Base-by-base conservation (phyloP, 23 red algal genomes). In the Gracilaria domingensis region DNA sequence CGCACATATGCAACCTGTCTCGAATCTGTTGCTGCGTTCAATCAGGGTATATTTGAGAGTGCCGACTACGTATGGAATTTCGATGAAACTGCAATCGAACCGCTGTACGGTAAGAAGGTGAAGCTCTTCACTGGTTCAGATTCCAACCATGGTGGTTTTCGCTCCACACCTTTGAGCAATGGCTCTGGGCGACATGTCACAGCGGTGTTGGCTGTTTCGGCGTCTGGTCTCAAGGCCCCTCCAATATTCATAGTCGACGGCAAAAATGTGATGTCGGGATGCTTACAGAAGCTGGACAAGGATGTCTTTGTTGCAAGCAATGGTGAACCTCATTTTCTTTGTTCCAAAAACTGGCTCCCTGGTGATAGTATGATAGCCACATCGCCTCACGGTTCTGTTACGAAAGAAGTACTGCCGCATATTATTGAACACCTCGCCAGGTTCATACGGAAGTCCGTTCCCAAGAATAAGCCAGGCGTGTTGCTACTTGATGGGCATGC, bases 31-130 rank as follows among this genome's bases (percentile, higher is more conserved):
- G 12, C 7, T 48, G 5, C 45, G 7, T 48, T 48, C 45, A 30
- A 84, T 21, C 55, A 23, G 12, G 81, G 54, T n/a, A 84, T 84
- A 7, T 23, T 84, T n/a, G 13, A 39, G 8, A 14, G 21, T 24
- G 26, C 81, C 16, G 29, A 84, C 8, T 20, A 6, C 7, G 60
- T 62, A 16, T 84, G 47, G 81, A 84, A 65, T 65, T 65, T 84
- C 0, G 81, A 65, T 35, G 81, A 84, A 54, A 84, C 81, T 34
- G n/a, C n/a, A n/a, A n/a, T n/a, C n/a, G n/a, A n/a, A n/a, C n/a
- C n/a, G n/a, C n/a, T n/a, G n/a, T n/a, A 54, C 81, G 51, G 0
- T 29, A 84, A 84, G 0, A 39, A 33, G 23, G 8, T 37, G 66
- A 84, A 62, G 34, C 13, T 30, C 12, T 84, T 84, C 40, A 84